These are phyloP conservation scores for Pyrrhoderma noxium DNA, from an alignment of 1,284 basidiomycete species.

Conservation along the genomic window DNA sequence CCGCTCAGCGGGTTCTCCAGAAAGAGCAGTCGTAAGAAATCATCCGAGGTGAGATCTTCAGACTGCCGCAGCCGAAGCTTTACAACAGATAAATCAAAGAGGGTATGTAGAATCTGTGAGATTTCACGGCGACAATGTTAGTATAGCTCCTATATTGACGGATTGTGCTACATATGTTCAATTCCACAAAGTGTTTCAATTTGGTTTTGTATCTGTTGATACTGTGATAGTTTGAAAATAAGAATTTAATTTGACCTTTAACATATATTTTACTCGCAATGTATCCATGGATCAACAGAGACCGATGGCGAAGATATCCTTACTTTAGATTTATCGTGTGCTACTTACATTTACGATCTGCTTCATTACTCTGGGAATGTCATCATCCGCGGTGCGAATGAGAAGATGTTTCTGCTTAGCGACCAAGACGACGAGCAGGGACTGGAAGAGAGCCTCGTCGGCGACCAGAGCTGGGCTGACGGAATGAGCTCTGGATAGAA, in stretches of 20 bases:
- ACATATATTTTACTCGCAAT: background rate
- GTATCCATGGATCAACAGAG: conserved; percentile 3
- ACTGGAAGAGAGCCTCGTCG: conserved; percentile 49
- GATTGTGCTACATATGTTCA: no score
- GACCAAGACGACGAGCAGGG: conserved; percentile 56
- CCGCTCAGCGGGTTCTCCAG: conserved; percentile 20
- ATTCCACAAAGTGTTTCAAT: no score
- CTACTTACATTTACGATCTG: conserved; percentile 49
- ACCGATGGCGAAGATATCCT: background rate
- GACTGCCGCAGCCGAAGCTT: conserved; percentile 42
- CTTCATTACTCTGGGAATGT: conserved; percentile 47
- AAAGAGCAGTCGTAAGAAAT: conserved; percentile 53
- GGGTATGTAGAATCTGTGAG: conserved; percentile 44
- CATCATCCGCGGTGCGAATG: conserved; percentile 53
- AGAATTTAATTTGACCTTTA: conserved; percentile 11
- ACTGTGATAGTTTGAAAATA: conserved; percentile 12
- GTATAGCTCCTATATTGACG: no score
- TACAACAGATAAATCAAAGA: conserved; percentile 53
- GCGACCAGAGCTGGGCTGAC: conserved; percentile 37
- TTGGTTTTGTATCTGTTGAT: no score
- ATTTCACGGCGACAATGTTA: background rate
- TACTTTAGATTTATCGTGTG: background rate
- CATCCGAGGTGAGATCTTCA: conserved; percentile 22
- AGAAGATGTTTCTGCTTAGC: conserved; percentile 55
- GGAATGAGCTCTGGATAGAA: conserved; percentile 40